Base-by-base conservation (phyloP, 163 green algal species). In the Scenedesmus sp. region DNA sequence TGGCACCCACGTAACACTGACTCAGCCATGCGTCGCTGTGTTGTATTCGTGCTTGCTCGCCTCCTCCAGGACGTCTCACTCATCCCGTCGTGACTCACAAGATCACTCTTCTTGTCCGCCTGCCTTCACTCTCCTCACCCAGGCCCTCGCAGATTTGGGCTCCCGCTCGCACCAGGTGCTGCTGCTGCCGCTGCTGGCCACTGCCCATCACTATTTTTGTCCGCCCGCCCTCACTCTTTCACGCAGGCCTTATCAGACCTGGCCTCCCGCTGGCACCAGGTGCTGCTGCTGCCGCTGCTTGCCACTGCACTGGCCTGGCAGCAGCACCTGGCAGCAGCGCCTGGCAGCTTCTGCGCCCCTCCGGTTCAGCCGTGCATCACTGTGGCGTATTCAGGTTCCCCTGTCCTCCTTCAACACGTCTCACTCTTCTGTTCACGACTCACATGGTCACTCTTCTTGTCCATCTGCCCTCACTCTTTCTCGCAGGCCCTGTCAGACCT, bases 121-220 rank as follows among this genome's bases (percentile, higher is more conserved):
- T 23, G 62, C 10, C 66, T 18, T 76, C 66, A 76, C 74, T 54
- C 9, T 59, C 10, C n/a, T 46, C 34, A 46, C 34, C 7, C 76
- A 84, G 76, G 34, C 76, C 34, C n/a, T 88, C 10, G 8, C 59
- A 54, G 87, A 86, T 5, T 23, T 91, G 0, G 70, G 56, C 67
- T 64, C 55, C 87, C 86, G 56, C 10, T 81, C 56, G n/a, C 84
- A 89, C 62, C 87, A 91, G 12, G 73, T 91, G 73, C 73, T 91
- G 87, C 46, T 91, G 87, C 87, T 91, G 87, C 87, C 87, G 26
- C 55, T 91, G 73, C 62, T 91, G 52, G 90, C 84, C n/a, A 18
- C 70, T 1, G n/a, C n/a, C 0, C 73, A 82, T 52, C n/a, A n/a
- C n/a, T n/a, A n/a, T n/a, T n/a, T n/a, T n/a, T n/a, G n/a, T n/a